These are phyloP conservation scores for Sungouiozyma intestinalis DNA, from an alignment of 805 yeast genomes.

Conservation along the genomic window DNA sequence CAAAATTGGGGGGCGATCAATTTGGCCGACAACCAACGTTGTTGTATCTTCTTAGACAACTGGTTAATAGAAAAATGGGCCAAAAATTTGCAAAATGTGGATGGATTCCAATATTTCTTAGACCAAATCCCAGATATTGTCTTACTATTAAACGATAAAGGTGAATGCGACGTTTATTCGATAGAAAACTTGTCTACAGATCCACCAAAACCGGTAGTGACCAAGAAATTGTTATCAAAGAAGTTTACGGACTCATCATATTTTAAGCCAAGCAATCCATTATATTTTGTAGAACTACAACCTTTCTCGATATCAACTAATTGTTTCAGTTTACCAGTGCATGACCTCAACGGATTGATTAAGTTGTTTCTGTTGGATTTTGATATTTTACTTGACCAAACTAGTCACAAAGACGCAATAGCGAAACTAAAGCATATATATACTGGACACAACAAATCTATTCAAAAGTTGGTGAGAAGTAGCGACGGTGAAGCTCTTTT, in stretches of 20 bases:
- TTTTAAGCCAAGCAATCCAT: slow-evolving; percentile 25
- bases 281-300: slow-evolving; percentile 31
- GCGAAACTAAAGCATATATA: slow-evolving; percentile 41
- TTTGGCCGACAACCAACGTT: slow-evolving; percentile 20
- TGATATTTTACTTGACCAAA: slow-evolving; percentile 13
- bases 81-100: neutral
- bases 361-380: slow-evolving; percentile 27
- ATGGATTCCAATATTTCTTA: slow-evolving; percentile 15
- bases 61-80: slow-evolving; percentile 23
- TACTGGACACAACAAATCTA: slow-evolving; percentile 82
- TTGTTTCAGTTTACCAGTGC: slow-evolving; percentile 35
- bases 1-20: slow-evolving; percentile 45
- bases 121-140: slow-evolving; percentile 34
- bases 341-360: slow-evolving; percentile 34
- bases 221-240: slow-evolving; percentile 29
- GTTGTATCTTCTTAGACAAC: slow-evolving; percentile 34
- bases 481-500: slow-evolving; percentile 52
- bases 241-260: slow-evolving; percentile 18
- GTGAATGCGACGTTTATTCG: slow-evolving; percentile 35
- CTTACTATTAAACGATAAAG: slow-evolving; percentile 33
- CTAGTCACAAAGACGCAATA: slow-evolving; percentile 6
- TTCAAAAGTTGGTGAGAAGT: slow-evolving; percentile 56
- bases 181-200: slow-evolving; percentile 40
- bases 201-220: slow-evolving; percentile 45
- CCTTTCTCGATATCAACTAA: slow-evolving; percentile 14